Conservation (phyloP, 2,329 filamentous ascomycete species). For the Pochonia chlamydosporia region DNA sequence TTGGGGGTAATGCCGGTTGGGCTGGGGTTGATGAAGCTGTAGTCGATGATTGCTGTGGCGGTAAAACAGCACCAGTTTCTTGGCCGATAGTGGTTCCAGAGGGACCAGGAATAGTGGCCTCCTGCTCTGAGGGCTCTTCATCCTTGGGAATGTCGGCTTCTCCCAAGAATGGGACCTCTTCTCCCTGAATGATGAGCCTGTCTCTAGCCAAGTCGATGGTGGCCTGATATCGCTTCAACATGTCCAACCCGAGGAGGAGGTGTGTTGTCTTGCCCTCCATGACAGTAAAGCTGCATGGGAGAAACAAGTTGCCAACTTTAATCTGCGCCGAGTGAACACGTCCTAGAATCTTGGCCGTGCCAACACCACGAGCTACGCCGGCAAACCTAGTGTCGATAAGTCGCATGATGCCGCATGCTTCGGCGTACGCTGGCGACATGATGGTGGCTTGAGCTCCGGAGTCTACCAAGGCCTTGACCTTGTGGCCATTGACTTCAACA, state of each 20-base stretch:
- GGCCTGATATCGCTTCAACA: constrained; percentile 94
- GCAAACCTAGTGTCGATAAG: constrained; percentile 89
- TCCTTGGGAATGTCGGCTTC: constrained; percentile 93
- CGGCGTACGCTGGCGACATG: constrained; percentile 92
- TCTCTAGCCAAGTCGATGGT: constrained; percentile 83
- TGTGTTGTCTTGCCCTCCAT: constrained; percentile 99
- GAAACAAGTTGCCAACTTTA: constrained; percentile 79
- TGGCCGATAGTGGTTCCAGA: constrained; percentile 86
- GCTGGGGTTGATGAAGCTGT: constrained; percentile 10
- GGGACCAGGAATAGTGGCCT: constrained; percentile 79
- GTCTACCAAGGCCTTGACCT: constrained; percentile 93
- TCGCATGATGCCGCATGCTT: constrained; percentile 91
- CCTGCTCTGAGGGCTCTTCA: constrained; percentile 66
- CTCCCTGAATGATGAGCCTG: constrained; percentile 79
- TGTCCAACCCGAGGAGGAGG: constrained; percentile 86
- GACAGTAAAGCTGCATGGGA: constrained; percentile 95
- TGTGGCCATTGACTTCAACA: constrained; percentile 87
- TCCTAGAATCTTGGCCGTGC: constrained; percentile 89
- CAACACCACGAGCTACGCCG: constrained; percentile 87
- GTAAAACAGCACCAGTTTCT: constrained; percentile 67
- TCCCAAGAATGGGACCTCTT: constrained; percentile 83
- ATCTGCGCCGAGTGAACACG: constrained; percentile 94
- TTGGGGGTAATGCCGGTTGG: constrained; percentile 15
- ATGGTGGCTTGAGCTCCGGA: constrained; percentile 97
- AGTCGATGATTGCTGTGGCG: constrained; percentile 14